Conservation (phyloP, 2,329 filamentous ascomycete genomes). For the Cladophialophora carrionii region DNA sequence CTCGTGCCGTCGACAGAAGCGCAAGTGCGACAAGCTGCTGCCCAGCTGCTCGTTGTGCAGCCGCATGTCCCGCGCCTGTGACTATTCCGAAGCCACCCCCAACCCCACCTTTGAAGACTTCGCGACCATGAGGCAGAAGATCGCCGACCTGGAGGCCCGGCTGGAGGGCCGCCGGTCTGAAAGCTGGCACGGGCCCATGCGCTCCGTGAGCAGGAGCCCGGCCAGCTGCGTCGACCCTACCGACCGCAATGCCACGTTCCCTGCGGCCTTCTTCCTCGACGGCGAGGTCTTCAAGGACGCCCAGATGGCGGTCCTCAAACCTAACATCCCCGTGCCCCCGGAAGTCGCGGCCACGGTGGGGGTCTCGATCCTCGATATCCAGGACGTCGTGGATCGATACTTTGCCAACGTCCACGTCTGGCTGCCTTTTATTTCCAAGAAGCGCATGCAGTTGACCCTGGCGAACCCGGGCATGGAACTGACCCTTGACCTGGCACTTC, state of each 20-base stretch:
- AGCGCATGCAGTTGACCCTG: constrained; percentile 33
- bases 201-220: constrained; percentile 24
- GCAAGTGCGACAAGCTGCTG: constrained; percentile 57
- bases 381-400: constrained; percentile 35
- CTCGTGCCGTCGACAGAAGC: constrained; percentile 55
- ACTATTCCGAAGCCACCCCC: constrained; percentile 34
- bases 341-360: constrained; percentile 34
- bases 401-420: constrained; percentile 39
- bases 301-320: constrained; percentile 27
- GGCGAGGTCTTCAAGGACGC: constrained; percentile 31
- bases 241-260: constrained; percentile 28
- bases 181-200: constrained; percentile 30
- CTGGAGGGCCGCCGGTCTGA: constrained; percentile 29
- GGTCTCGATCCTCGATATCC: constrained; percentile 34
- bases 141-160: constrained; percentile 34
- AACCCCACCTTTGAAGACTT: constrained; percentile 34
- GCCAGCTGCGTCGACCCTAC: constrained; percentile 14
- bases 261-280: constrained; percentile 37
- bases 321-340: constrained; percentile 24
- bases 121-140: constrained; percentile 32
- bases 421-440: constrained; percentile 39
- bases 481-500: constrained; percentile 38
- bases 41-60: constrained; percentile 55
- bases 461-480: constrained; percentile 37
- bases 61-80: constrained; percentile 40